Percentiles rank a stretch among this genome's conserved stretches.
Evolutionary conservation across 495 filamentous ascomycete species (phyloP).

Genomic region (Xylaria intraflava): DNA sequence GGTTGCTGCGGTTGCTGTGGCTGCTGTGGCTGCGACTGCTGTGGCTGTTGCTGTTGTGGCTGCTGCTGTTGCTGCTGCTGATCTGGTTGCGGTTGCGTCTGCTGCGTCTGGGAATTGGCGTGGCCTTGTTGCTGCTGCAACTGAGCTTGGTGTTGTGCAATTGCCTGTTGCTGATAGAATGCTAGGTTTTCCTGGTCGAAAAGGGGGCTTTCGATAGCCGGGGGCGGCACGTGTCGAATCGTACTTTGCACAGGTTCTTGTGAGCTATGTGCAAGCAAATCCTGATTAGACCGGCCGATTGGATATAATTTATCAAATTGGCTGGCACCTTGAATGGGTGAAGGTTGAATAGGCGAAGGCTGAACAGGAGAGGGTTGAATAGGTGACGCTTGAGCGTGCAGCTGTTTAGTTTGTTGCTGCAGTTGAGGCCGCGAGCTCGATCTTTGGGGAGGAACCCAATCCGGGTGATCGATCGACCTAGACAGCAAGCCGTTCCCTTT

Average conservation of each 20-base stretch:
- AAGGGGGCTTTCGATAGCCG: slow-evolving; percentile 27
- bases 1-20: neutral
- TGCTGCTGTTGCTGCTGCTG: slow-evolving; percentile 23
- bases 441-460: slow-evolving; percentile 35
- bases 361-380: neutral
- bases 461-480: slow-evolving; percentile 32
- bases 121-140: slow-evolving; percentile 26
- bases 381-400: neutral
- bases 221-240: slow-evolving; percentile 34
- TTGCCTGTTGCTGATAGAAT: slow-evolving; percentile 35
- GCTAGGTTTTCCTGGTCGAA: slow-evolving; percentile 36
- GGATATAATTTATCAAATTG: slow-evolving; percentile 34
- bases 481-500: slow-evolving; percentile 20
- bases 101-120: slow-evolving; percentile 4
- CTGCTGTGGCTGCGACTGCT: slow-evolving; percentile 14
- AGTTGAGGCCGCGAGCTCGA: slow-evolving; percentile 17
- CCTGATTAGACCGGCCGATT: slow-evolving; percentile 32
- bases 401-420: slow-evolving; percentile 21
- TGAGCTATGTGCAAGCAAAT: slow-evolving; percentile 32
- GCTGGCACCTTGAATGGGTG: slow-evolving; percentile 39
- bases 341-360: slow-evolving; percentile 15
- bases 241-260: slow-evolving; percentile 32
- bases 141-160: slow-evolving; percentile 33
- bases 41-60: slow-evolving; percentile 8
- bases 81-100: slow-evolving; percentile 21